These are phyloP conservation scores for Monosporascus sp. DNA, from an alignment of 2,329 filamentous ascomycete genomes.

Conservation along the genomic window DNA sequence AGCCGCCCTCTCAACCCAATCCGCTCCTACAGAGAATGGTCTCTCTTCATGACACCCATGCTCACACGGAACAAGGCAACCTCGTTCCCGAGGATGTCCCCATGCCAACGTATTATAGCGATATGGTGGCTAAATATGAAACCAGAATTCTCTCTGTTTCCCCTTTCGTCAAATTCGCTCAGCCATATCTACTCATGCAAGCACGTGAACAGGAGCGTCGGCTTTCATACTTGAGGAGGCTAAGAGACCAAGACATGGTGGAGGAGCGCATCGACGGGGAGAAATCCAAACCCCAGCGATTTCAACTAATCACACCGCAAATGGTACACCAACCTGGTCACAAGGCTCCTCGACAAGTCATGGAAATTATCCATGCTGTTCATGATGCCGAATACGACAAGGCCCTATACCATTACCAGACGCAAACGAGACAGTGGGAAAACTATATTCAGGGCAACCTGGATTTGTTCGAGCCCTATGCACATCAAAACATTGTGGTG, in stretches of 20 bases:
- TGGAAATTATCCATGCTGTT: constrained; percentile 89
- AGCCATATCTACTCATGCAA: constrained; percentile 88
- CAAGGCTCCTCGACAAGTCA: constrained; percentile 77
- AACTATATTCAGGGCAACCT: constrained; percentile 84
- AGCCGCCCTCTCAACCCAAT: constrained; percentile 9
- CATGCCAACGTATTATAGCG: constrained; percentile 88
- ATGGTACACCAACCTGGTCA: constrained; percentile 87
- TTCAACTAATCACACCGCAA: constrained; percentile 87
- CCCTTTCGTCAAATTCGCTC: constrained; percentile 91
- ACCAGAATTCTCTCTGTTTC: constrained; percentile 93
- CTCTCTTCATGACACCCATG: constrained; percentile 40
- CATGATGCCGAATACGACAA: constrained; percentile 97
- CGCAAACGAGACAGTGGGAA: constrained; percentile 94
- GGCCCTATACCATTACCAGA: constrained; percentile 87
- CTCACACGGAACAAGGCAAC: constrained; percentile 41
- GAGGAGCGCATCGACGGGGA: constrained; percentile 55
- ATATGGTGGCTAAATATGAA: constrained; percentile 88
- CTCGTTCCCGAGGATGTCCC: constrained; percentile 72
- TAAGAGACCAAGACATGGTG: constrained; percentile 69
- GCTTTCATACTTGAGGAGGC: constrained; percentile 72
- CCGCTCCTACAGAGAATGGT: constrained; percentile 22
- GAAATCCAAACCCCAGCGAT: constrained; percentile 62
- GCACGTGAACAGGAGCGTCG: constrained; percentile 86
- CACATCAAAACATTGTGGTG: constrained; percentile 94
- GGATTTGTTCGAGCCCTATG: constrained; percentile 88